Base-by-base conservation (phyloP, 192 early-diverging fungal species). In the Coemansia sp. region DNA sequence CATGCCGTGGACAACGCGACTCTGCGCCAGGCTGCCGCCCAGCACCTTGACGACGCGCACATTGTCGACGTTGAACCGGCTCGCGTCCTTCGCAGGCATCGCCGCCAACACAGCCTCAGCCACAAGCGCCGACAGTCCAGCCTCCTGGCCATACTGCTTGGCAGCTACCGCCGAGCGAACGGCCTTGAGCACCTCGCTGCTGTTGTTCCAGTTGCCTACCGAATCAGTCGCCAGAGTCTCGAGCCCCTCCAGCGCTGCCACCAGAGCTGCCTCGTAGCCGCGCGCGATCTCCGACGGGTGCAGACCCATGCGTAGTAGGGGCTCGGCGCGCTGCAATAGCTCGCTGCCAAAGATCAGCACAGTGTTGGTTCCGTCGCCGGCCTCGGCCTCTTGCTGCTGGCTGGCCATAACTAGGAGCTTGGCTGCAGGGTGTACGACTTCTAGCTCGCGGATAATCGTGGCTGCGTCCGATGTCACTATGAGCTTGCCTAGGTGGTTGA, bases 381-480 rank as follows among this genome's bases (percentile, higher is more conserved):
- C 89, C 87, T 99, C 97, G 5, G 91, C 87, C 81, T 99, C 97
- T 81, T 99, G 97, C 82, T 98, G 96, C 81, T 98, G 95, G 66
- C 92, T 94, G 41, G 95, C 95, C 92, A 95, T 90, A 38, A 99
- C 97, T 53, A 99, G 76, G 61, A 99, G 85, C 87, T 95, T 95
- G 50, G 96, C 97, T 3, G 97, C 97, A 6, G 97, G 97, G 80
- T 99, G 97, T 39, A 98, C 91, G 61, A 99, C 96, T 74, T 99
- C 97, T 60, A 99, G 87, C 79, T 98, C 97, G 73, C 91, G 90
- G 73, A 98, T 97, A 70, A 99, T 99, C 50, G 97, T 98, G 13
- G 96, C 96, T n/a, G 97, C 97, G 81, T 99, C 97, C 87, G 91
- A 95, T 49, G 97, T 99, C 33, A 99, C 96, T 84, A 99, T 96